Conservation (phyloP, 805 yeast species). For the Yarrowia sp. region DNA sequence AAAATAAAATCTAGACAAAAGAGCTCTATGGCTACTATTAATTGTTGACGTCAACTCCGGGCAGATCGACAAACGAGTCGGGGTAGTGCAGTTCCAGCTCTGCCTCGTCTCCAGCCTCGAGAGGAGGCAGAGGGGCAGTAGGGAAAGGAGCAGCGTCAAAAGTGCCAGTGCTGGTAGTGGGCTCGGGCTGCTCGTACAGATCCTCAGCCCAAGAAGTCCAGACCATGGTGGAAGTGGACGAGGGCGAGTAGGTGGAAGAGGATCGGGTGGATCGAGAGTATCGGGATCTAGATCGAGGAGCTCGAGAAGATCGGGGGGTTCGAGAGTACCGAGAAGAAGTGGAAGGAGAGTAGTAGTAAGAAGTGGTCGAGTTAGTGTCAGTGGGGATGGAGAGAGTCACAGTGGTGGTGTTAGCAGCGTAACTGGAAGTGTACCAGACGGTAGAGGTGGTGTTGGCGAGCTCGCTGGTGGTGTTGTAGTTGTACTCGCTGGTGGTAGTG, state of each 20-base stretch:
- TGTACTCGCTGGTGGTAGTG: neutral
- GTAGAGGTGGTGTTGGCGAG: neutral
- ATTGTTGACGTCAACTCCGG: neutral
- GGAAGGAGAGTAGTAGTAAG: neutral
- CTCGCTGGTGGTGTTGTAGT: neutral
- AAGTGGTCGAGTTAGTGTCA: neutral
- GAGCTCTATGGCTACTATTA: neutral
- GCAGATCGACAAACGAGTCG: neutral
- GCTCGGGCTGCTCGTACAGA: neutral
- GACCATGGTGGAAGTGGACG: neutral
- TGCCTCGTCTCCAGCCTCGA: neutral
- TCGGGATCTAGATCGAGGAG: neutral
- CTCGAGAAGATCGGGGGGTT: neutral
- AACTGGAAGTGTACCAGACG: neutral
- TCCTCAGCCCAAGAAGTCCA: neutral
- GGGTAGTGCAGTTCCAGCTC: neutral
- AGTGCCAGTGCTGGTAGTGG: neutral
- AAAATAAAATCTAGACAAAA: neutral
- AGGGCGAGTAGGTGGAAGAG: neutral
- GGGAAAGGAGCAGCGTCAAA: slow-evolving; percentile 17
- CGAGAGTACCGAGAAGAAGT: neutral
- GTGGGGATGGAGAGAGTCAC: neutral
- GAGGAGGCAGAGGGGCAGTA: slow-evolving; percentile 5
- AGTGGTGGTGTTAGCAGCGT: neutral
- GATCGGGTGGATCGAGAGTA: neutral